phyloP scores from a whole-genome alignment of 768 basidiomycete species.

The Harrya chromipes region DNA sequence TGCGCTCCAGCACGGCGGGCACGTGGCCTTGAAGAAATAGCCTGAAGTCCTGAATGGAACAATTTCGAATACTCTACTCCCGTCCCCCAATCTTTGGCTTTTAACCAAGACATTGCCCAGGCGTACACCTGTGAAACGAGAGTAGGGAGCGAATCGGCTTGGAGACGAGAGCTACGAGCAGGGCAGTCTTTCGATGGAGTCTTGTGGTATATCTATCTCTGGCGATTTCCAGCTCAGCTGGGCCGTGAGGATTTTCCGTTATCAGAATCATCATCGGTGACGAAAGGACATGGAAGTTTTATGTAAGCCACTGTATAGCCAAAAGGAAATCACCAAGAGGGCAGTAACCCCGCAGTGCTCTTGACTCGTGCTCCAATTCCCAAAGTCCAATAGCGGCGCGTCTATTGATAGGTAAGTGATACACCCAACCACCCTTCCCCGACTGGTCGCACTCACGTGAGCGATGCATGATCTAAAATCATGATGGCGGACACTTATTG shows the following conservation, averaged over 20 bases:
- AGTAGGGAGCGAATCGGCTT: background rate
- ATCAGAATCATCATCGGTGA: background rate
- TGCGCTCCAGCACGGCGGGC: conserved; percentile 1
- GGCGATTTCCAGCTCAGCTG: conserved; percentile 17
- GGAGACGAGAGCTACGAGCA: background rate
- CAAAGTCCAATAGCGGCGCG: background rate
- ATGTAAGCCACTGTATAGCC: conserved; percentile 7
- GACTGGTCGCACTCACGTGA: conserved; percentile 1
- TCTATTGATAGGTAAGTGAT: conserved; percentile 7
- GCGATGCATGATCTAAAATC: background rate
- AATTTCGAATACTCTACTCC: conserved; percentile 34
- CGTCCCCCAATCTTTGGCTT: conserved; percentile 27
- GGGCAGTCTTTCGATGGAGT: background rate
- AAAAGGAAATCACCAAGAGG: conserved; percentile 9
- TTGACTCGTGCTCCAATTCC: background rate
- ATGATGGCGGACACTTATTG: background rate
- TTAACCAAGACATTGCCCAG: conserved; percentile 29
- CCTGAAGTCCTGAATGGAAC: conserved; percentile 35
- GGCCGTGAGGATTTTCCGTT: conserved; percentile 5
- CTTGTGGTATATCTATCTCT: conserved; percentile 29
- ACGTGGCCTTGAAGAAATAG: conserved; percentile 22
- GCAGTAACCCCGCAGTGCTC: conserved; percentile 11
- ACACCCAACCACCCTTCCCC: background rate
- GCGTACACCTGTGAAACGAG: background rate
- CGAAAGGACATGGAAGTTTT: background rate